Evolutionary conservation across 495 filamentous ascomycete genomes (phyloP), one percentile per base, ranked within the genome.

Genomic region (Bacidia rubella): DNA sequence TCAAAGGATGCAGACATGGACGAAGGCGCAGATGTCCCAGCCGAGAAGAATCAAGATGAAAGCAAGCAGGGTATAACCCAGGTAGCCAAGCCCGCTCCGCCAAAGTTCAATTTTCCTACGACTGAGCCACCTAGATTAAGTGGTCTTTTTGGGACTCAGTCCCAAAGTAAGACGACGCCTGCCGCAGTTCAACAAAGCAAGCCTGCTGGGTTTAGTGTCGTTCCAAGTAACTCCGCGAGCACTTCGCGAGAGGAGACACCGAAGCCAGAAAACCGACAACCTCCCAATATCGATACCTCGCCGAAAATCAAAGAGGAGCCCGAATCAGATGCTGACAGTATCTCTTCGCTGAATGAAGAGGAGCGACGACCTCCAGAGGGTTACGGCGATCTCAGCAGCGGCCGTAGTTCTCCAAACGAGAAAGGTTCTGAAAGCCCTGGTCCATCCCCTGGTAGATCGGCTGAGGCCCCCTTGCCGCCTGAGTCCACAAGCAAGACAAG

Each of bases 401-500:
- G 23, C 22, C 21, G 26, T 42, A 43, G 41, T 38, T 46, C 42
- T 43, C 50, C 52, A 17, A 27, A 9, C 15, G 35, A 26, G 38
- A 38, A 50, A 38, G n/a, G 11, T 0, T 9, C 47, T 25, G n/a
- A 32, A n/a, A 50, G 25, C 20, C 47, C 47, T 35, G 15, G n/a
- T n/a, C 25, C 25, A 17, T 50, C 47, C 9, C 22, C 17, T 17
- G 20, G 38, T 20, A 51, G 42, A 24, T 12, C 15, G n/a, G 58
- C 58, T 43, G 77, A 82, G 58, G 62, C 75, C 12, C 86, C 87
- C 48, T 65, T 90, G 32, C 86, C 86, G 26, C 86, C 85, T n/a
- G 83, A 89, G 54, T 64, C 83, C 41, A 85, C 82, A 20, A 87
- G 79, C 69, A 83, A 81, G 68, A 70, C 72, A 54, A 70, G 62